Evolutionary conservation across 805 yeast species (phyloP).

Genomic region (Hanseniaspora singularis): DNA sequence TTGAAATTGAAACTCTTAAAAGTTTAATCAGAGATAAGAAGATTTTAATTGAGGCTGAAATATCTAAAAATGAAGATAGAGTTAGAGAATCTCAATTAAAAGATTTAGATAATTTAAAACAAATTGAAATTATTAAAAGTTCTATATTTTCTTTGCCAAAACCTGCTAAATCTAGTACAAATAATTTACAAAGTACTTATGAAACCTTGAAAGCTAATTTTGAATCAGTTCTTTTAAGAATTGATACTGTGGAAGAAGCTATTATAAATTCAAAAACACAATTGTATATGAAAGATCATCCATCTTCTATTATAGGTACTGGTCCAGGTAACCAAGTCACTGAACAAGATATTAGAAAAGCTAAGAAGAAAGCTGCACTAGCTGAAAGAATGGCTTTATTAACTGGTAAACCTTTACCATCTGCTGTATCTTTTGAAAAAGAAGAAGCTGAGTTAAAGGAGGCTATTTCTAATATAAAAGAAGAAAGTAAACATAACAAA

Average conservation of each 20-base stretch:
- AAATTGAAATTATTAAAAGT: conserved; percentile 52
- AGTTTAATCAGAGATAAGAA: conserved; percentile 61
- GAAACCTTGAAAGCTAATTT: conserved; percentile 56
- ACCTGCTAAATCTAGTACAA: conserved; percentile 20
- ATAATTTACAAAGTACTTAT: conserved; percentile 44
- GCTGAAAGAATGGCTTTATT: conserved; percentile 85
- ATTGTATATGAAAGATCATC: conserved; percentile 52
- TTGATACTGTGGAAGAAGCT: conserved; percentile 52
- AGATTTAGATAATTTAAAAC: conserved; percentile 35
- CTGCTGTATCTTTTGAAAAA: conserved; percentile 30
- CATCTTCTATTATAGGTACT: conserved; percentile 62
- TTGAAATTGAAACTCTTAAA: conserved; percentile 40
- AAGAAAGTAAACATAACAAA: conserved; percentile 45
- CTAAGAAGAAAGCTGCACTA: conserved; percentile 64
- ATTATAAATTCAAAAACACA: conserved; percentile 58
- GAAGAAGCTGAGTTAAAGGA: conserved; percentile 35
- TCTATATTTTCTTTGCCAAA: conserved; percentile 40
- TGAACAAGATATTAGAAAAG: conserved; percentile 68
- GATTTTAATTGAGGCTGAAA: conserved; percentile 42
- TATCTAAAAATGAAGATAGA: conserved; percentile 29
- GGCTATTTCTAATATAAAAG: conserved; percentile 40
- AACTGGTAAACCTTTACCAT: conserved; percentile 56
- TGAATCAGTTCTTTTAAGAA: conserved; percentile 55
- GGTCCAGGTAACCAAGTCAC: conserved; percentile 83
- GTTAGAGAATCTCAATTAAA: conserved; percentile 26